Base-by-base conservation (phyloP, 305 asterid species). In the Stenogyne calaminthoides region DNA sequence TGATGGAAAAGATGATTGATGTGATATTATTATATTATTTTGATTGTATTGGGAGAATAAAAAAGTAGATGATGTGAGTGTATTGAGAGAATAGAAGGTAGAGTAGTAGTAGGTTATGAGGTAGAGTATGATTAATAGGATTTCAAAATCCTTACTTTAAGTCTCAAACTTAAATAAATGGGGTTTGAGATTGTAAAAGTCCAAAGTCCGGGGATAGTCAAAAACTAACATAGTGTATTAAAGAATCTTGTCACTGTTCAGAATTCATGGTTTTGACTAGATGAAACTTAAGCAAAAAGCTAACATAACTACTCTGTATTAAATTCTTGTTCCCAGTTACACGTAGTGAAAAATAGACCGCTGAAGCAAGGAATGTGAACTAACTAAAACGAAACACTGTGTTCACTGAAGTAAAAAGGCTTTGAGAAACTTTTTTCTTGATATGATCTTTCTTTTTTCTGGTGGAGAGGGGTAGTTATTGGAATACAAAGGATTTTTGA, bases 161-260 rank as follows among this genome's bases (percentile, higher is more conserved):
- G n/a, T n/a, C n/a, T n/a, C n/a, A n/a, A n/a, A n/a, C n/a, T n/a
- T n/a, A n/a, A n/a, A n/a, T n/a, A n/a, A n/a, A n/a, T n/a, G n/a
- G n/a, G n/a, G n/a, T n/a, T n/a, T n/a, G n/a, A n/a, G n/a, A n/a
- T n/a, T n/a, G n/a, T n/a, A n/a, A n/a, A n/a, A n/a, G n/a, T n/a
- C n/a, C n/a, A n/a, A n/a, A n/a, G n/a, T n/a, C n/a, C n/a, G n/a
- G n/a, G n/a, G n/a, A n/a, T n/a, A n/a, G n/a, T n/a, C n/a, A n/a
- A n/a, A n/a, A n/a, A n/a, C n/a, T n/a, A n/a, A n/a, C n/a, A n/a
- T 2, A 56, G 47, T 19, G 19, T 37, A 49, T 25, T 2, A 15
- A 55, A 77, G 20, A 7, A 64, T 34, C n/a, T 47, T 6, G 34
- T 59, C 60, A 44, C 70, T 58, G 61, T 39, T 64, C 27, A 29